phyloP scores from a whole-genome alignment of 192 early-diverging fungal species.

The Gryganskiella cystojenkinii region DNA sequence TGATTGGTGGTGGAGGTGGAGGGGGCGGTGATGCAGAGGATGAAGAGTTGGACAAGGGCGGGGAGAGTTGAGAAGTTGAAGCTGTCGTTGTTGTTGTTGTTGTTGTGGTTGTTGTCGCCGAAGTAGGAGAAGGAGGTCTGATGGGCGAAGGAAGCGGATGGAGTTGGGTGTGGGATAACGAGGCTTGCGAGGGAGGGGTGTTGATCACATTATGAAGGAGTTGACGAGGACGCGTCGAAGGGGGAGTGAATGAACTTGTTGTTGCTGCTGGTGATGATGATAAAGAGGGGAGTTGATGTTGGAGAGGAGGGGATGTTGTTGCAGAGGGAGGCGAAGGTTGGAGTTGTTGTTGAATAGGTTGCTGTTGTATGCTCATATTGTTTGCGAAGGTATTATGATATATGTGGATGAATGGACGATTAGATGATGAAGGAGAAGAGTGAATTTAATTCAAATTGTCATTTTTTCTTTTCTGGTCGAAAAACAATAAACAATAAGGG shows the following conservation, averaged over 20 bases:
- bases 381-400: too few species aligned
- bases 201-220: constrained; percentile 54
- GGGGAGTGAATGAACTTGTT: constrained; percentile 37
- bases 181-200: constrained; percentile 31
- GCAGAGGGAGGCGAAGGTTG: not conserved
- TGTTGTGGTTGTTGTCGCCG: too few species aligned
- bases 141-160: constrained; percentile 16
- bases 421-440: too few species aligned
- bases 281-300: not conserved
- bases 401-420: not conserved
- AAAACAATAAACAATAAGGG: too few species aligned
- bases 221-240: constrained; percentile 43
- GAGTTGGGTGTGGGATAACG: constrained; percentile 39
- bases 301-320: not conserved
- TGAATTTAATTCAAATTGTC: too few species aligned
- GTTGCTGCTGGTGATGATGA: not conserved
- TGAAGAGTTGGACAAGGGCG: constrained; percentile 1
- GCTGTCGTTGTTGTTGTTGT: too few species aligned
- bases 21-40: constrained; percentile 15
- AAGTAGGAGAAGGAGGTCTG: constrained; percentile 19
- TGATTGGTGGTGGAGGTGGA: constrained; percentile 45
- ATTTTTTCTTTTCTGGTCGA: too few species aligned
- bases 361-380: constrained; percentile 3
- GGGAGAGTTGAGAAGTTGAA: too few species aligned
- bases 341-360: constrained; percentile 5